Percentiles rank a stretch among this genome's conserved stretches.
phyloP scores from a whole-genome alignment of 805 yeast species.

The Lachancea fermentati region DNA sequence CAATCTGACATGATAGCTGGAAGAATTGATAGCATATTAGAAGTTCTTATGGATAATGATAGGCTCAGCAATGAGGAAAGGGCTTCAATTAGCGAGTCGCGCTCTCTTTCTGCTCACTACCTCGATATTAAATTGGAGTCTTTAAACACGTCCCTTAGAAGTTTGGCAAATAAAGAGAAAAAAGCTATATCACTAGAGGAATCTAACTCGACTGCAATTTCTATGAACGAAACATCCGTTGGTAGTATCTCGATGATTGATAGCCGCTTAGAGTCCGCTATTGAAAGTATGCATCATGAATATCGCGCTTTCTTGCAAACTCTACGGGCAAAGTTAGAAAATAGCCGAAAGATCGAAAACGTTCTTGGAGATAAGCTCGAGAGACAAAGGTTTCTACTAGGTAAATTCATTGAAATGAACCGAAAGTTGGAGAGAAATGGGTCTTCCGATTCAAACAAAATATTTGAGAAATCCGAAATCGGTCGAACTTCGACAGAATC shows the following conservation, averaged over 20 bases:
- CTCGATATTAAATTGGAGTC: slow-evolving; percentile 28
- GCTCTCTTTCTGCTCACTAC: slow-evolving; percentile 20
- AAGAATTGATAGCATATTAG: slow-evolving; percentile 20
- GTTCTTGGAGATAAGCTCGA: slow-evolving; percentile 18
- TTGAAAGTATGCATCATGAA: slow-evolving; percentile 26
- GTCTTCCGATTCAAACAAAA: no score
- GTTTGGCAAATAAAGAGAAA: slow-evolving; percentile 2
- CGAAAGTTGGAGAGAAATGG: no score
- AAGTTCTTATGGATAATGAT: slow-evolving; percentile 12
- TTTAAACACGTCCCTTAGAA: slow-evolving; percentile 14
- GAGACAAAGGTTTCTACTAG: slow-evolving; percentile 18
- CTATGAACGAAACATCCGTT: background rate
- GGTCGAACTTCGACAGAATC: no score
- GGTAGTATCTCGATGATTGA: slow-evolving; percentile 11
- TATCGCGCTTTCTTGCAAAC: slow-evolving; percentile 27
- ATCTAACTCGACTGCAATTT: background rate
- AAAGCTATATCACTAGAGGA: background rate
- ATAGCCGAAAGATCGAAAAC: slow-evolving; percentile 17
- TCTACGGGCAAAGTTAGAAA: slow-evolving; percentile 18
- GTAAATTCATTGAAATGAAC: slow-evolving; percentile 1
- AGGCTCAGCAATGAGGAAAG: slow-evolving; percentile 21
- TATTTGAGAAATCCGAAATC: no score
- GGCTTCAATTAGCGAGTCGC: slow-evolving; percentile 18
- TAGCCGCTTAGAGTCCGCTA: slow-evolving; percentile 24
- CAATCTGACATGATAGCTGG: slow-evolving; percentile 23